These are phyloP conservation scores for Ogataea angusta DNA, from an alignment of 805 yeast genomes.

Conservation along the genomic window DNA sequence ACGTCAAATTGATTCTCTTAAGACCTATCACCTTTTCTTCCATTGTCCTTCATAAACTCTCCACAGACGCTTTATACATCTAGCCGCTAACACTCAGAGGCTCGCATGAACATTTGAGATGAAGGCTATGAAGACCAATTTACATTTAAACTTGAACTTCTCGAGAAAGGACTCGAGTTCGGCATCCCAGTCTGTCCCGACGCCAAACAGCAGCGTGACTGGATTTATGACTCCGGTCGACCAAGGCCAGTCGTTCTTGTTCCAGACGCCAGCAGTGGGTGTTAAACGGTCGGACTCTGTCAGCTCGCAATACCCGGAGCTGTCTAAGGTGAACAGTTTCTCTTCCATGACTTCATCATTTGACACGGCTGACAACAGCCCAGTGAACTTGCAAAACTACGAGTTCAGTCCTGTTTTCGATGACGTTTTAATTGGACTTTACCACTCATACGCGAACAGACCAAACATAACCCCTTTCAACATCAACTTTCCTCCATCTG, in stretches of 20 bases:
- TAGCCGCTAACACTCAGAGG: conserved; percentile 2
- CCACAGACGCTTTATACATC: conserved; percentile 8
- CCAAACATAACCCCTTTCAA: conserved; percentile 71
- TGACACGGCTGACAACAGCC: conserved; percentile 14
- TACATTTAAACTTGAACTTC: conserved; percentile 23
- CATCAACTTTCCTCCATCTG: conserved; percentile 62
- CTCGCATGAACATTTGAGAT: conserved; percentile 12
- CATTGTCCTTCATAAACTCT: conserved; percentile 9
- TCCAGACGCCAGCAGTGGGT: conserved; percentile 22
- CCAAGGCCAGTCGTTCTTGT: conserved; percentile 20
- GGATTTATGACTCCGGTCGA: conserved; percentile 26
- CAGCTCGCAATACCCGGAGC: conserved; percentile 18
- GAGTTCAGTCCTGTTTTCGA: conserved; percentile 41
- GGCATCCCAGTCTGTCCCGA: conserved; percentile 7
- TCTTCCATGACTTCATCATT: conserved; percentile 23
- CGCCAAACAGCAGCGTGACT: conserved; percentile 1
- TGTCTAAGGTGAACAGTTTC: conserved; percentile 23
- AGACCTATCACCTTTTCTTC: conserved; percentile 9
- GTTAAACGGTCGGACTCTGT: conserved; percentile 20
- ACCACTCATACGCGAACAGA: conserved; percentile 46
- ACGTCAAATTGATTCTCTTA: conserved; percentile 6
- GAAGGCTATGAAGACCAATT: conserved; percentile 29
- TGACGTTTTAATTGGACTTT: conserved; percentile 42
- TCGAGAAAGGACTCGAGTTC: conserved; percentile 20
- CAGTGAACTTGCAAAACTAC: conserved; percentile 24